Evolutionary conservation across 148 eudicot species (phyloP).

Genomic region (Diospyros kaki): DNA sequence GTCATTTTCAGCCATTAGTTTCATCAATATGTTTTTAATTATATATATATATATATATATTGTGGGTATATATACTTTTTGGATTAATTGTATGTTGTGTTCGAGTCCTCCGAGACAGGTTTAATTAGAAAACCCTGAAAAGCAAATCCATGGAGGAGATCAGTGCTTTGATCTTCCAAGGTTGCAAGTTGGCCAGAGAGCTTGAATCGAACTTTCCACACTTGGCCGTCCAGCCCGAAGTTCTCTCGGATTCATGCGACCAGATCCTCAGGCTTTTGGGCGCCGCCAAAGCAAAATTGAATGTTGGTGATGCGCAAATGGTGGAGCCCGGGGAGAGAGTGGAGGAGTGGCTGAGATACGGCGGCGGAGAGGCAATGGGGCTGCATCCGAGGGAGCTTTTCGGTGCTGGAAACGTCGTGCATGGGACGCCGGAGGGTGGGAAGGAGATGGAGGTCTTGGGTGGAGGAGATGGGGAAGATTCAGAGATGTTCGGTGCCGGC

Average conservation of each 20-base stretch:
- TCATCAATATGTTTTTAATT: not conserved
- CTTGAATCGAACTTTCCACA: constrained; percentile 39
- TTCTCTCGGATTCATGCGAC: constrained; percentile 30
- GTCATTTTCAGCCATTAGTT: constrained; percentile 5
- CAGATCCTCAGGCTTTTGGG: constrained; percentile 38
- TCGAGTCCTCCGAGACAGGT: not conserved
- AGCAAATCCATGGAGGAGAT: constrained; percentile 37
- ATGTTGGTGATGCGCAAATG: not conserved
- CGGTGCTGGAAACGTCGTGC: not conserved
- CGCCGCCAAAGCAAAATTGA: constrained; percentile 25
- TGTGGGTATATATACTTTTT: too few relatives aligned
- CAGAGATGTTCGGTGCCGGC: not conserved
- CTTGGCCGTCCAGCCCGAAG: constrained; percentile 21
- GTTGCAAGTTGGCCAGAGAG: constrained; percentile 45
- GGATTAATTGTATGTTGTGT: not conserved
- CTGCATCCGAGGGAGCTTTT: constrained; percentile 12
- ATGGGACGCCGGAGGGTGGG: not conserved
- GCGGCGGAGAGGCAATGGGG: constrained; percentile 12
- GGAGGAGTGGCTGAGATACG: constrained; percentile 20
- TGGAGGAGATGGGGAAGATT: not conserved
- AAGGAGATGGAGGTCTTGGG: not conserved
- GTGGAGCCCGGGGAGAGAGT: constrained; percentile 12
- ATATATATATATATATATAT: constrained; percentile 14
- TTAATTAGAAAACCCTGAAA: not conserved
- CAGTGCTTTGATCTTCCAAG: constrained; percentile 27